Conservation (phyloP, 495 filamentous ascomycete genomes). For the Chaetomium cochliodes region DNA sequence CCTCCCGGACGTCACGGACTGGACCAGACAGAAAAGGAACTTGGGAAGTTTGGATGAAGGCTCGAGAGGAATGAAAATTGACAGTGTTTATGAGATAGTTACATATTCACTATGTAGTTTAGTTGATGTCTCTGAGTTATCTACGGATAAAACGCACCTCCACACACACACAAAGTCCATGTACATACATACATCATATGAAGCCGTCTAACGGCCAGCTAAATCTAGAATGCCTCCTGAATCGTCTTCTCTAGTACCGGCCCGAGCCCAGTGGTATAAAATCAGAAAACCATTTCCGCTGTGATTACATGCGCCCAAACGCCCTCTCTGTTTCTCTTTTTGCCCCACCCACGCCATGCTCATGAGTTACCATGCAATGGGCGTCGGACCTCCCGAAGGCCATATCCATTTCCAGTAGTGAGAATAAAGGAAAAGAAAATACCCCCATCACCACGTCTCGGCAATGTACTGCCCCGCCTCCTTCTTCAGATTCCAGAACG, state of each 20-base stretch:
- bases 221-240: slow-evolving; percentile 4
- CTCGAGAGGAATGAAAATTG: too few relatives aligned
- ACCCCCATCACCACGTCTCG: slow-evolving; percentile 59
- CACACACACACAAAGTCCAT: not conserved
- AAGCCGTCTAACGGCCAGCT: not conserved
- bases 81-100: too few relatives aligned
- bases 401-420: not conserved
- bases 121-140: not conserved
- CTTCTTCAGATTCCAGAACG: slow-evolving; percentile 81
- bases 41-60: too few relatives aligned
- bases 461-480: slow-evolving; percentile 84
- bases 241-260: slow-evolving; percentile 13
- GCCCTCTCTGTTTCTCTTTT: not conserved
- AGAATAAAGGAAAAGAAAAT: not conserved
- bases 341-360: not conserved
- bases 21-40: too few relatives aligned
- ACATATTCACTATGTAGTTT: not conserved
- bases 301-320: slow-evolving; percentile 12
- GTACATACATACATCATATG: not conserved
- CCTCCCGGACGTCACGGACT: too few relatives aligned
- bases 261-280: slow-evolving; percentile 18
- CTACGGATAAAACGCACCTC: not conserved
- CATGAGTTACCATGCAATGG: not conserved
- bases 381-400: not conserved
- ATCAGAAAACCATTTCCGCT: not conserved